phyloP scores from a whole-genome alignment of 2,329 filamentous ascomycete species.

The Trichoderma atroviride region DNA sequence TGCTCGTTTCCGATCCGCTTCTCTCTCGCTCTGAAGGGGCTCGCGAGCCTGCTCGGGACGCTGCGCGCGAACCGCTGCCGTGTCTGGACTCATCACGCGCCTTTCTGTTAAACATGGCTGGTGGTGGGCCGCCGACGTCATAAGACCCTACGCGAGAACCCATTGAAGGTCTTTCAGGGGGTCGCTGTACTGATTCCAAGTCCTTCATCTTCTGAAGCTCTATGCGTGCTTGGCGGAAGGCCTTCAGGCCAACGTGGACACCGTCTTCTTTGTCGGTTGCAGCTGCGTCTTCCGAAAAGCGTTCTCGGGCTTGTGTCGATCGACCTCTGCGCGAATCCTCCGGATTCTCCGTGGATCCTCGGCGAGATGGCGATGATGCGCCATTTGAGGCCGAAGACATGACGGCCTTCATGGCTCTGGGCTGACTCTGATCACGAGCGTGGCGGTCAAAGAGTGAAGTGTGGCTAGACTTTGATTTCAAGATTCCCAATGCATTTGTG shows the following conservation, averaged over 20 bases:
- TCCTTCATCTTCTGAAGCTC: constrained; percentile 61
- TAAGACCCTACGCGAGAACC: constrained; percentile 45
- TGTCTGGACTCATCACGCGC: constrained; percentile 48
- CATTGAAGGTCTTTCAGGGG: constrained; percentile 26
- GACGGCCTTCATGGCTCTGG: constrained; percentile 64
- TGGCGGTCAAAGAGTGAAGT: constrained; percentile 62
- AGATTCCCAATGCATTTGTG: constrained; percentile 63
- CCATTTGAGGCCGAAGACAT: constrained; percentile 54
- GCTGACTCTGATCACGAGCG: constrained; percentile 44
- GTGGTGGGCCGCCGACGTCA: constrained; percentile 49
- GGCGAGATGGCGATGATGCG: constrained; percentile 45
- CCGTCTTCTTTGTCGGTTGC: constrained; percentile 44
- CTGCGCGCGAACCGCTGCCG: constrained; percentile 35
- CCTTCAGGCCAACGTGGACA: constrained; percentile 55
- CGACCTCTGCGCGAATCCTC: constrained; percentile 15
- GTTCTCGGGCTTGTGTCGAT: constrained; percentile 29
- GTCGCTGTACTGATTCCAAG: constrained; percentile 50
- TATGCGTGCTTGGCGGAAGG: constrained; percentile 60
- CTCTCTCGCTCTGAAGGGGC: constrained; percentile 52
- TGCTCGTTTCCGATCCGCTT: constrained; percentile 59
- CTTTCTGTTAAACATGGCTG: constrained; percentile 49
- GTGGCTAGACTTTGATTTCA: constrained; percentile 68
- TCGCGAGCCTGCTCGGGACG: constrained; percentile 38
- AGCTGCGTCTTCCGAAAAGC: constrained; percentile 30
- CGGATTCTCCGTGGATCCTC: constrained; percentile 34